Evolutionary conservation across 371 early-diverging fungal species (phyloP).

Genomic region (Rhizopus sp.): DNA sequence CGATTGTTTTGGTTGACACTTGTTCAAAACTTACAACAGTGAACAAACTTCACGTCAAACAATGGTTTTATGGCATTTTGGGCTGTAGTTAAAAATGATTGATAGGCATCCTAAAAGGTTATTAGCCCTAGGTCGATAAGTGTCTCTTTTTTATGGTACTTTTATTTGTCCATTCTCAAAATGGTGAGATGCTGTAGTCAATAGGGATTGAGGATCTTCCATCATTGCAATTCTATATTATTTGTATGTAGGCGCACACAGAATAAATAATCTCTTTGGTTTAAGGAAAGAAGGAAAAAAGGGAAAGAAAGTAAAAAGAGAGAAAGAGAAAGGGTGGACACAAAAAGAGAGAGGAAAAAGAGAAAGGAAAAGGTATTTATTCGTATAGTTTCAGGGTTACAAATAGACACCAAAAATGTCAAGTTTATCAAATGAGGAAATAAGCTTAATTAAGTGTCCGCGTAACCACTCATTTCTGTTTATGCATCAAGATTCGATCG

Average conservation of each 20-base stretch:
- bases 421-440: no score
- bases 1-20: neutral
- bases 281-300: neutral
- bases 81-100: constrained; percentile 22
- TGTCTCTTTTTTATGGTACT: constrained; percentile 10
- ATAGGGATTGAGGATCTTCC: constrained; percentile 17
- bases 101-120: constrained; percentile 28
- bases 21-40: constrained; percentile 22
- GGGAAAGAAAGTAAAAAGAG: no score
- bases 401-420: no score
- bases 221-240: neutral
- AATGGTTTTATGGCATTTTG: constrained; percentile 23
- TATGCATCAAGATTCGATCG: constrained; percentile 19
- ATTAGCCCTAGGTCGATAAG: neutral
- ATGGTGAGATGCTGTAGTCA: constrained; percentile 23
- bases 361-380: no score
- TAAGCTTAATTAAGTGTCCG: neutral
- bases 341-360: no score
- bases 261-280: neutral
- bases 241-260: neutral
- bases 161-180: constrained; percentile 32
- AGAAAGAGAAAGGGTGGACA: no score
- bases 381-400: no score
- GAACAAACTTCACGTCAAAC: constrained; percentile 32
- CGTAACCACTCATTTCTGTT: constrained; percentile 1